Percentiles rank a stretch among this genome's conserved stretches.
Conservation (phyloP, 352 stramenopile genomes). For the Globisporangium apiculatum region DNA sequence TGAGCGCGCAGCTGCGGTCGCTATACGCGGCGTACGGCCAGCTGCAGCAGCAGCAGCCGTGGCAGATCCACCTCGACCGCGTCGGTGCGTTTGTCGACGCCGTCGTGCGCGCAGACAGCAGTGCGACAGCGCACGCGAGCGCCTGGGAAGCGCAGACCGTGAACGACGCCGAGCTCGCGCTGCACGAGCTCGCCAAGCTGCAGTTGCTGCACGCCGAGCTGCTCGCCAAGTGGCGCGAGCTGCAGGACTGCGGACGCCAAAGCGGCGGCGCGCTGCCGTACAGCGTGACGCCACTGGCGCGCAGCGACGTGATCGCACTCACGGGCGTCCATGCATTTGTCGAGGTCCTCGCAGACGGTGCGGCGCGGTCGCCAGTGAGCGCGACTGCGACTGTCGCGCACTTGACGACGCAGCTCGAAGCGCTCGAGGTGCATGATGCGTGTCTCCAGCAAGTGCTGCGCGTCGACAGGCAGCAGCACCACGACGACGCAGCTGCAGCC, state of each 20-base stretch:
- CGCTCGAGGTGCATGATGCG: constrained; percentile 27
- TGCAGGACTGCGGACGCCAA: constrained; percentile 31
- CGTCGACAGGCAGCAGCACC: constrained; percentile 4
- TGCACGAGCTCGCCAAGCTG: constrained; percentile 35
- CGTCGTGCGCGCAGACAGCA: not conserved
- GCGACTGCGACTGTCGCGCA: constrained; percentile 2
- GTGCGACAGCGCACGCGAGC: not conserved
- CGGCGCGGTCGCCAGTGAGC: not conserved
- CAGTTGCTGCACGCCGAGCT: constrained; percentile 56
- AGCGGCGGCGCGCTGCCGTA: constrained; percentile 1
- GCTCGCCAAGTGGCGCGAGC: constrained; percentile 36
- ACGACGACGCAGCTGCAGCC: not conserved
- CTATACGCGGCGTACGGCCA: constrained; percentile 48
- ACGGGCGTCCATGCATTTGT: constrained; percentile 30
- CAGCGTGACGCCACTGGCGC: constrained; percentile 14
- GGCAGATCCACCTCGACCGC: constrained; percentile 34
- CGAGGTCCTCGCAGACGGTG: constrained; percentile 21
- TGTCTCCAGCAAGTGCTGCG: constrained; percentile 20
- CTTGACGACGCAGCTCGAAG: constrained; percentile 22
- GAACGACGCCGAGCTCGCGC: constrained; percentile 27
- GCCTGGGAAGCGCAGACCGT: constrained; percentile 14
- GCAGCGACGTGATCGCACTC: constrained; percentile 27
- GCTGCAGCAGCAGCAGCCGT: constrained; percentile 43
- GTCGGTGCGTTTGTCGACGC: constrained; percentile 35
- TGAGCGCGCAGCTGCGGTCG: constrained; percentile 52